phyloP scores from a whole-genome alignment of 2,329 filamentous ascomycete genomes.

The Mycocentrospora acerina region DNA sequence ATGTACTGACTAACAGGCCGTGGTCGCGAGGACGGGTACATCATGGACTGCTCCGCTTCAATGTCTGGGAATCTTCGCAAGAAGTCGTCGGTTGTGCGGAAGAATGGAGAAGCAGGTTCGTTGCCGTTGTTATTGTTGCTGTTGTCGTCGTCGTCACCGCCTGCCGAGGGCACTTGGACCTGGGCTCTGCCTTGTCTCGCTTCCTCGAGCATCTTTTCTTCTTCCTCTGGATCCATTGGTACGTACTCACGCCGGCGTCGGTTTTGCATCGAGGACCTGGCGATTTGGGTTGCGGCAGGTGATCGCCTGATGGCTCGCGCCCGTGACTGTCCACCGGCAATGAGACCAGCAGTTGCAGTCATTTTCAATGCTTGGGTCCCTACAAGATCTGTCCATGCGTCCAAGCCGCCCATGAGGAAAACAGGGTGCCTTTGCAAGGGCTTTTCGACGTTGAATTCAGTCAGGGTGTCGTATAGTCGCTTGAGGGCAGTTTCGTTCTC shows the following conservation, averaged over 20 bases:
- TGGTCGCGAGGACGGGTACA: constrained; percentile 43
- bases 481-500: constrained; percentile 58
- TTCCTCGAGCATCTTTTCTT: constrained; percentile 76
- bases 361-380: constrained; percentile 66
- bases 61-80: constrained; percentile 76
- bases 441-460: constrained; percentile 79
- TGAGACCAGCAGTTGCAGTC: constrained; percentile 56
- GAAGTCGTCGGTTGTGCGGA: constrained; percentile 80
- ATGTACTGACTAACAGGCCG: constrained; percentile 50
- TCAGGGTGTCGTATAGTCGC: constrained; percentile 75
- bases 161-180: constrained; percentile 34
- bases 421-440: constrained; percentile 73
- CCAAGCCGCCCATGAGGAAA: constrained; percentile 77
- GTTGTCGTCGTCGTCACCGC: constrained; percentile 34
- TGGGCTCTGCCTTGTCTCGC: constrained; percentile 66
- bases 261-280: constrained; percentile 57
- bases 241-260: constrained; percentile 62
- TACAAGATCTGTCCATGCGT: constrained; percentile 84
- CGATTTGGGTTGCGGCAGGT: constrained; percentile 54
- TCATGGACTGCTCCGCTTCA: constrained; percentile 59
- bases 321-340: constrained; percentile 48
- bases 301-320: constrained; percentile 55
- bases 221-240: constrained; percentile 77
- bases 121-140: too few relatives aligned
- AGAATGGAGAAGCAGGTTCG: constrained; percentile 42